A percentile compares a stretch with the other conserved stretches of the same genome.
Evolutionary conservation across 495 filamentous ascomycete genomes (phyloP).

Genomic region (Astrothelium macrocarpum): DNA sequence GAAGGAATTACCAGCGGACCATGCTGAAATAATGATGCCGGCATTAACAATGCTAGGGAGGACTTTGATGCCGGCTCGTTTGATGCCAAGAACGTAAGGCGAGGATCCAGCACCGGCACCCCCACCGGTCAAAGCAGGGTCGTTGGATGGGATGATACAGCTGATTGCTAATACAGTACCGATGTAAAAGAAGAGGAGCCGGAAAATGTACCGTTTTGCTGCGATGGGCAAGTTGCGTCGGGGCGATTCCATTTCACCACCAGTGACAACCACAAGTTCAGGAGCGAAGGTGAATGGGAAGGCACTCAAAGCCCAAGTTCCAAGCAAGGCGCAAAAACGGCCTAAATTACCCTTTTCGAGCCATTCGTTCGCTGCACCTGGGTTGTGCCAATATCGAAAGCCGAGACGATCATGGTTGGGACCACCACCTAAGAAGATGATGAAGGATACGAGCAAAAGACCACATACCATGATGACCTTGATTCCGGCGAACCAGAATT

Average conservation of each 20-base stretch:
- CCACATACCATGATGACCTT: slow-evolving; percentile 58
- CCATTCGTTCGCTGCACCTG: slow-evolving; percentile 33
- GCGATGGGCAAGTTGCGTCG: slow-evolving; percentile 43
- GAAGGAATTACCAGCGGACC: slow-evolving; percentile 56
- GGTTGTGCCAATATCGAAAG: slow-evolving; percentile 33
- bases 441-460: slow-evolving; percentile 58
- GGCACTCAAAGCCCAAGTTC: slow-evolving; percentile 38
- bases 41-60: slow-evolving; percentile 58
- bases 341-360: slow-evolving; percentile 41
- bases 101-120: slow-evolving; percentile 46
- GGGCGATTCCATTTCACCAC: slow-evolving; percentile 36
- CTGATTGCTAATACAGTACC: slow-evolving; percentile 48
- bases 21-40: slow-evolving; percentile 61
- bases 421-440: slow-evolving; percentile 54
- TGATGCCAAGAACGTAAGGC: slow-evolving; percentile 51
- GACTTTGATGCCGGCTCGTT: slow-evolving; percentile 42
- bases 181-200: slow-evolving; percentile 51
- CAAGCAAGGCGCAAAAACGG: slow-evolving; percentile 33
- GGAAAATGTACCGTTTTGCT: slow-evolving; percentile 41
- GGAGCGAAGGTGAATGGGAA: slow-evolving; percentile 50
- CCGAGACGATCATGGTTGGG: slow-evolving; percentile 38
- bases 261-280: slow-evolving; percentile 47
- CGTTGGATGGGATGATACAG: slow-evolving; percentile 37
- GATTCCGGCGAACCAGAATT: slow-evolving; percentile 50
- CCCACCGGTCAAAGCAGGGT: slow-evolving; percentile 40